Evolutionary conservation across 2,329 filamentous ascomycete species (phyloP), one percentile per base, ranked within the genome.

Genomic region (Tolypocladium sp.): DNA sequence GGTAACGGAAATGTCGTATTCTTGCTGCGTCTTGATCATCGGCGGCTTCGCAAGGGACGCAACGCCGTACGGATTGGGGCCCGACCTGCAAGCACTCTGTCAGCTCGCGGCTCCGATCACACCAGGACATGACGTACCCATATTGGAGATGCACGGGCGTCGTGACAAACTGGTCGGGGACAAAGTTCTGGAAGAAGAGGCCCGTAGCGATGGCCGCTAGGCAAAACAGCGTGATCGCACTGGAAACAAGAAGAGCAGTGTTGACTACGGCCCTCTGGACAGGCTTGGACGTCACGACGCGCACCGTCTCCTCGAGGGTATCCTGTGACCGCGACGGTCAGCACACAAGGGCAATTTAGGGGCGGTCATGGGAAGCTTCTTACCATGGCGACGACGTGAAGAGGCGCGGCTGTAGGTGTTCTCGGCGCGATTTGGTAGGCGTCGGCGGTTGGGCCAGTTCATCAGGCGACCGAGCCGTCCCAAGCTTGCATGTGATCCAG

Each of bases 1-100:
- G 27, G 84, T 79, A 1, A 97, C 79, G 6, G 83, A 81, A 49
- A 99, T 82, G 71, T 97, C 92, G 78, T 99, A 99, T 55, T 87
- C 82, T 71, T 97, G 93, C 54, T 84, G 80, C 22, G 84, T 78
- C 64, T 88, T 84, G 62, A 94, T 76, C 55, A 94, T 76, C 54
- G 83, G 79, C 20, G 76, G 71, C 2, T 62, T 63, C n/a, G 72
- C 67, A 38, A 85, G 73, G 33, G 76, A 71, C 15, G 77, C 71
- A 55, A 83, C 67, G 59, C 78, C 82, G 62, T 80, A 85, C 1
- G 82, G 82, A 60, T 84, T 77, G n/a, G 69, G 61, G 8, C 77
- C 78, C 61, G 77, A 76, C 53, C 79, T 82, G 59, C 30, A 41
- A 27, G 41, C 44, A 61, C 44, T n/a, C 22, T 41, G 58, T 66